Percentiles rank a stretch among this genome's conserved stretches.
phyloP scores from a whole-genome alignment of 768 basidiomycete species.

The Lyophyllum semitale region DNA sequence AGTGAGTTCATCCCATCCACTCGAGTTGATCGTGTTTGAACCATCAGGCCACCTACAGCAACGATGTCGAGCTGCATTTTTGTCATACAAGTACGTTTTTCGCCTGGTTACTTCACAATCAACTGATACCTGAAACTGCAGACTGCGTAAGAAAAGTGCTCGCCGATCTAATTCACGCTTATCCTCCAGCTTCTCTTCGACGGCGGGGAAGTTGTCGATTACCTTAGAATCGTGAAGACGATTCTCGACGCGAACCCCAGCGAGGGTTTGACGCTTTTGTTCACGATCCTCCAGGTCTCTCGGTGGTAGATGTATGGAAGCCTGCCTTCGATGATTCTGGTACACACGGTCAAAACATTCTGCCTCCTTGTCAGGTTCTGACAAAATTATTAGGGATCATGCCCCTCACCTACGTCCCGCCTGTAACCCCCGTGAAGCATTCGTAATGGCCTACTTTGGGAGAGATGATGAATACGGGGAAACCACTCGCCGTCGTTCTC shows the following conservation, averaged over 20 bases:
- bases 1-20: constrained; percentile 25
- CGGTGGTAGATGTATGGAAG: constrained; percentile 49
- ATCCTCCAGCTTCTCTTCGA: constrained; percentile 26
- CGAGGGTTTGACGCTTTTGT: constrained; percentile 65
- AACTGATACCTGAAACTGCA: not conserved
- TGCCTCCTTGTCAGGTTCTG: too few relatives aligned
- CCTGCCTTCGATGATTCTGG: constrained; percentile 55
- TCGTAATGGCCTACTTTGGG: constrained; percentile 67
- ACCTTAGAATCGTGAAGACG: constrained; percentile 52
- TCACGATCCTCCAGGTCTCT: constrained; percentile 63
- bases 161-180: not conserved
- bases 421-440: constrained; percentile 40
- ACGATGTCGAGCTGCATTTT: constrained; percentile 54
- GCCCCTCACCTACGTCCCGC: constrained; percentile 52
- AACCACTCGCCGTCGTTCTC: constrained; percentile 63
- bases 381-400: constrained; percentile 35
- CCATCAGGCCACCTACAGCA: constrained; percentile 16
- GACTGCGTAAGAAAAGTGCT: not conserved
- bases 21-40: not conserved
- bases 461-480: constrained; percentile 59
- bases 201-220: constrained; percentile 49
- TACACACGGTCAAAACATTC: constrained; percentile 6
- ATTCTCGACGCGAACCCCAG: constrained; percentile 64
- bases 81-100: constrained; percentile 62
- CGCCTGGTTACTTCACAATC: not conserved